Evolutionary conservation across 208 protist genomes (phyloP).

Genomic region (Leishmania turanica): DNA sequence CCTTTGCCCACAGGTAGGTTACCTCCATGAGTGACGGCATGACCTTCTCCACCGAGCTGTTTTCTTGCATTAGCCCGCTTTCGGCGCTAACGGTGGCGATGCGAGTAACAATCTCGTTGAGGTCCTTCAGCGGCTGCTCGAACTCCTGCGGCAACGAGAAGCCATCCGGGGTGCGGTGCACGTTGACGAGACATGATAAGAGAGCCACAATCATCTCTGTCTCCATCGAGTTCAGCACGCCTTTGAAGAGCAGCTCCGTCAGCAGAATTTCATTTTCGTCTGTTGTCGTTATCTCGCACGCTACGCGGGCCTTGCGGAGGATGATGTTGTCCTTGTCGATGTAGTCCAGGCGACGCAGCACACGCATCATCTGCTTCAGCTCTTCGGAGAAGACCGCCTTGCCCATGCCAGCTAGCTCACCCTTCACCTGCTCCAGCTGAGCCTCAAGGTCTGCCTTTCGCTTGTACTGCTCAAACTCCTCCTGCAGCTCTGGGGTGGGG

Average conservation of each 20-base stretch:
- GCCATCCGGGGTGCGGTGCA: slow-evolving; percentile 93
- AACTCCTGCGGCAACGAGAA: slow-evolving; percentile 88
- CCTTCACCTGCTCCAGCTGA: slow-evolving; percentile 69
- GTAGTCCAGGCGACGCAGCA: slow-evolving; percentile 96
- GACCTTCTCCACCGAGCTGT: slow-evolving; percentile 95
- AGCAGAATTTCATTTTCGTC: slow-evolving; percentile 98
- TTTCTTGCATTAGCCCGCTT: slow-evolving; percentile 90
- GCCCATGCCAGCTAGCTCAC: slow-evolving; percentile 82
- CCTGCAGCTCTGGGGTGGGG: slow-evolving; percentile 60
- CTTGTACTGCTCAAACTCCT: slow-evolving; percentile 68
- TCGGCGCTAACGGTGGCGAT: slow-evolving; percentile 94
- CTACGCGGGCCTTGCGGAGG: slow-evolving; percentile 97
- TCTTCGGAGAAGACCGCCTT: slow-evolving; percentile 95
- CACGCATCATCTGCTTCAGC: slow-evolving; percentile 96
- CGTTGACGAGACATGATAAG: slow-evolving; percentile 96
- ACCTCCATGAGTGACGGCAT: slow-evolving; percentile 97
- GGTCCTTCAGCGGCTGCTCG: slow-evolving; percentile 87
- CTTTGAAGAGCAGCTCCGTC: slow-evolving; percentile 98
- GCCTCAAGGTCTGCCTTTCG: slow-evolving; percentile 68
- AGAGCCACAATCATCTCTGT: slow-evolving; percentile 96
- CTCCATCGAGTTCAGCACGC: slow-evolving; percentile 97
- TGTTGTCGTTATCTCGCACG: slow-evolving; percentile 97
- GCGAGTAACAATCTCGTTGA: slow-evolving; percentile 91
- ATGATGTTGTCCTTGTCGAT: slow-evolving; percentile 98
- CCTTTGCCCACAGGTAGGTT: slow-evolving; percentile 96